Conservation (phyloP, 2,329 filamentous ascomycete genomes). For the Pseudocercospora crystallina region DNA sequence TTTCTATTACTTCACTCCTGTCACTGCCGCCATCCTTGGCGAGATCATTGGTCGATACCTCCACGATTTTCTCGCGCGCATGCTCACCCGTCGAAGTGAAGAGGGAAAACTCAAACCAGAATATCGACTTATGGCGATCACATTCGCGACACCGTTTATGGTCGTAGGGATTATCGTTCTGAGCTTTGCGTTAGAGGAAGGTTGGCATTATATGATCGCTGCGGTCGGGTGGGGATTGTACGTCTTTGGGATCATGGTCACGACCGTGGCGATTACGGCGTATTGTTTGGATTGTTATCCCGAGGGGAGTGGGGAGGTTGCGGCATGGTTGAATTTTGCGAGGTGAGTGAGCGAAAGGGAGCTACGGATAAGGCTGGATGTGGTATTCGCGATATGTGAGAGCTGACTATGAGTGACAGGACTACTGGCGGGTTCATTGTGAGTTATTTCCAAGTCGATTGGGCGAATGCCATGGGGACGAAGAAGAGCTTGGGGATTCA, state of each 20-base stretch:
- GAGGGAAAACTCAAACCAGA: conserved; percentile 10
- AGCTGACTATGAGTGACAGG: not conserved
- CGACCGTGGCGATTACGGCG: conserved; percentile 9
- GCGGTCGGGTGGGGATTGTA: conserved; percentile 16
- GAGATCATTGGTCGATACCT: conserved; percentile 31
- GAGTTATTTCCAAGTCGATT: conserved; percentile 14
- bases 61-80: conserved; percentile 28
- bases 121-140: conserved; percentile 12
- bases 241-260: conserved; percentile 18
- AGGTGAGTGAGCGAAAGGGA: no score
- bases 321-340: conserved; percentile 17
- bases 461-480: conserved; percentile 13
- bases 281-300: conserved; percentile 18
- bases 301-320: conserved; percentile 10
- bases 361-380: no score
- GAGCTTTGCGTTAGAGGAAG: conserved; percentile 9
- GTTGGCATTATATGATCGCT: conserved; percentile 15
- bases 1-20: conserved; percentile 33
- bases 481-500: conserved; percentile 17
- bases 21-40: conserved; percentile 27
- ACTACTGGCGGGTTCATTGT: conserved; percentile 15
- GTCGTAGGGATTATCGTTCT: conserved; percentile 10
- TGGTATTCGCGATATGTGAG: no score
- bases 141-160: conserved; percentile 11
- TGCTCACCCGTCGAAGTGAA: not conserved